phyloP scores from a whole-genome alignment of 208 protist genomes.

The Crithidia thermophila region DNA sequence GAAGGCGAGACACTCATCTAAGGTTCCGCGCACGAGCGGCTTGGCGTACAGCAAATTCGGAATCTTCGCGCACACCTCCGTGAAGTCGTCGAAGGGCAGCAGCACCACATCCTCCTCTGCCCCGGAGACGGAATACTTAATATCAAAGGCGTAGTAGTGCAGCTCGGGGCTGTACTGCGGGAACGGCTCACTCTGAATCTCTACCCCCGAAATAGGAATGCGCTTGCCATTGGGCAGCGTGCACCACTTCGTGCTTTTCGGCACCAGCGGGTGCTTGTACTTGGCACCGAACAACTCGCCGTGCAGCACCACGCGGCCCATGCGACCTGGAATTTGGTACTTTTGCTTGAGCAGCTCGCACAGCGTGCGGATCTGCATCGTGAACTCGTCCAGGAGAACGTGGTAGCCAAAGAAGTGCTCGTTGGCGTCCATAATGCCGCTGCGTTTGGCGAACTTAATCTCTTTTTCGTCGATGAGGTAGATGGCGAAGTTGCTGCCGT shows the following conservation, averaged over 20 bases:
- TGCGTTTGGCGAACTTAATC: constrained; percentile 81
- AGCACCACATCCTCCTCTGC: constrained; percentile 77
- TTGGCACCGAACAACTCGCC: constrained; percentile 89
- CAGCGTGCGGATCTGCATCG: constrained; percentile 61
- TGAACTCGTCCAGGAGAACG: constrained; percentile 76
- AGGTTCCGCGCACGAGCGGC: constrained; percentile 78
- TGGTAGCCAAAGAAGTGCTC: constrained; percentile 93
- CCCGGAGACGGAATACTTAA: constrained; percentile 85
- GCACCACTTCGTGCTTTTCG: constrained; percentile 83
- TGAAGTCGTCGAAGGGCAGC: constrained; percentile 82
- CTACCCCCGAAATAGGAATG: constrained; percentile 77
- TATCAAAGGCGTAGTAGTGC: constrained; percentile 87
- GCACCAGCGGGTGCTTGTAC: constrained; percentile 88
- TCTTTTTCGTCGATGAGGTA: constrained; percentile 74
- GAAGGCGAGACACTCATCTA: constrained; percentile 86
- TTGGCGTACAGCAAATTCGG: constrained; percentile 75
- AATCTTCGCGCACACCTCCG: constrained; percentile 69
- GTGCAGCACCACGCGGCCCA: constrained; percentile 77
- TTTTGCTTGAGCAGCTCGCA: constrained; percentile 77
- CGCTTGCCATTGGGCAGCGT: constrained; percentile 79
- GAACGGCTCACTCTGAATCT: constrained; percentile 85
- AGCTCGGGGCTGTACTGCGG: constrained; percentile 91
- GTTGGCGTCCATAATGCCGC: constrained; percentile 87
- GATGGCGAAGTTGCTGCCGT: constrained; percentile 88
- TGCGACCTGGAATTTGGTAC: constrained; percentile 54